A percentile compares a stretch with the other conserved stretches of the same genome.
These are phyloP conservation scores for Moricandia moricandioides DNA, from an alignment of 345 rosid species.

Conservation along the genomic window DNA sequence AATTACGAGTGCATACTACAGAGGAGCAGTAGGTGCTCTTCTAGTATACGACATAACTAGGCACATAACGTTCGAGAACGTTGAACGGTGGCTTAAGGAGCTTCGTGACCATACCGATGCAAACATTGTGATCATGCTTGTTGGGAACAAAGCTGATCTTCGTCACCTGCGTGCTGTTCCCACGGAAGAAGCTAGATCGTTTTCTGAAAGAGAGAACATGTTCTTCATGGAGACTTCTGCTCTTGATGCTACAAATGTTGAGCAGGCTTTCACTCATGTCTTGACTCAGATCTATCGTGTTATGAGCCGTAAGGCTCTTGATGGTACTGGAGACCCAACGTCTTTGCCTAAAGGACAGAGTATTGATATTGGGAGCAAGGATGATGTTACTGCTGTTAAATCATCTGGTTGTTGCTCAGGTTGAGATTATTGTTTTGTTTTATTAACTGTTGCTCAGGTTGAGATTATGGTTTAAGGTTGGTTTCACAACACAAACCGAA, in stretches of 20 bases:
- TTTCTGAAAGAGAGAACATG: conserved; percentile 47
- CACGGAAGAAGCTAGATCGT: conserved; percentile 45
- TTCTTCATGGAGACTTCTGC: conserved; percentile 62
- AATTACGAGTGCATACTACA: conserved; percentile 57
- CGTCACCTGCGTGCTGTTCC: conserved; percentile 53
- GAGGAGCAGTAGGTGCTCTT: conserved; percentile 61
- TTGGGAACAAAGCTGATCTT: conserved; percentile 56
- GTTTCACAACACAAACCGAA: conserved; percentile 9
- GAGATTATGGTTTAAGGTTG: conserved; percentile 3
- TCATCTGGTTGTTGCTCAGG: conserved; percentile 48
- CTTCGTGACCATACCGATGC: conserved; percentile 56
- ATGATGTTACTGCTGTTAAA: conserved; percentile 58
- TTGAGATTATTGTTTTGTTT: conserved; percentile 10
- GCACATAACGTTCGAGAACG: conserved; percentile 51
- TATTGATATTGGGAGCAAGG: conserved; percentile 43
- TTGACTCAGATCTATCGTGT: conserved; percentile 52
- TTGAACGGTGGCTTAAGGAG: conserved; percentile 56
- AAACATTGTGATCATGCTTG: conserved; percentile 55
- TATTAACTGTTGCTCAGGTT: background rate
- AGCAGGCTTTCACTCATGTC: conserved; percentile 52
- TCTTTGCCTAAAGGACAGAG: conserved; percentile 52
- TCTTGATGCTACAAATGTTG: conserved; percentile 52
- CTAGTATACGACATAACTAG: conserved; percentile 57
- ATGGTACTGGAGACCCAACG: conserved; percentile 42
- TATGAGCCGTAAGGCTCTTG: conserved; percentile 52